These are phyloP conservation scores for Azolla pinnata DNA, from an alignment of 75 land plant genomes.

Conservation along the genomic window DNA sequence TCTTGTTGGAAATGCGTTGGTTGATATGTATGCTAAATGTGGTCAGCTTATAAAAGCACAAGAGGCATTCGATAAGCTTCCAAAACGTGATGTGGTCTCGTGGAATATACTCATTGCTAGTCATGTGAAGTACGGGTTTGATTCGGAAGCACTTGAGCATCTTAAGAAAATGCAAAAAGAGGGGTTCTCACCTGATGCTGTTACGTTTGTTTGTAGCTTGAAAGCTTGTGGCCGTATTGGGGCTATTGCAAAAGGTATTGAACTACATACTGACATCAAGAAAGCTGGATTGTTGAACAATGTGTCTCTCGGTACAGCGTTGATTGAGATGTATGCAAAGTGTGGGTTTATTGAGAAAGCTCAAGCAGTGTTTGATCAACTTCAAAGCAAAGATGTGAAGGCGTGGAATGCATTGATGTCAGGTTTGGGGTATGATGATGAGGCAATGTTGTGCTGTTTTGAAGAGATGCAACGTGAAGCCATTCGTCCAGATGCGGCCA, in stretches of 20 bases:
- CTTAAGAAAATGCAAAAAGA: constrained; percentile 2
- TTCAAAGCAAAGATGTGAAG: constrained; percentile 44
- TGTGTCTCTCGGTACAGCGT: constrained; percentile 43
- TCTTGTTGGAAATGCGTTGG: constrained; percentile 7
- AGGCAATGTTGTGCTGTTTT: constrained; percentile 44
- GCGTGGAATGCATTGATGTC: constrained; percentile 51
- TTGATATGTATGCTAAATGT: constrained; percentile 17
- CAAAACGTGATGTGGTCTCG: constrained; percentile 7
- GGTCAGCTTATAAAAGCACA: constrained; percentile 6
- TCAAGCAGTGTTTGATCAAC: constrained; percentile 33
- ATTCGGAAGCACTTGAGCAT: constrained; percentile 4
- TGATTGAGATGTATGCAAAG: constrained; percentile 57
- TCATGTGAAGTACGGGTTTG: constrained; percentile 7
- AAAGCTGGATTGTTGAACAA: constrained; percentile 11
- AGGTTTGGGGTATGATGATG: constrained; percentile 36
- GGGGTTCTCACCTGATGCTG: constrained; percentile 4
- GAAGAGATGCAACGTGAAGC: constrained; percentile 27
- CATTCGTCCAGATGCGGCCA: constrained; percentile 28
- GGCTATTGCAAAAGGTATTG: constrained; percentile 11
- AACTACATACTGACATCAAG: constrained; percentile 8
- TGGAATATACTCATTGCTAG: constrained; percentile 18
- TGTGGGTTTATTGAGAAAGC: constrained; percentile 28
- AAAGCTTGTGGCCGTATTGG: constrained; percentile 8
- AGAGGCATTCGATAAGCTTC: constrained; percentile 11
- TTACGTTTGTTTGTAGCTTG: constrained; percentile 9